Conservation (phyloP, 2,329 filamentous ascomycete genomes). For the Metarhizium sp. region DNA sequence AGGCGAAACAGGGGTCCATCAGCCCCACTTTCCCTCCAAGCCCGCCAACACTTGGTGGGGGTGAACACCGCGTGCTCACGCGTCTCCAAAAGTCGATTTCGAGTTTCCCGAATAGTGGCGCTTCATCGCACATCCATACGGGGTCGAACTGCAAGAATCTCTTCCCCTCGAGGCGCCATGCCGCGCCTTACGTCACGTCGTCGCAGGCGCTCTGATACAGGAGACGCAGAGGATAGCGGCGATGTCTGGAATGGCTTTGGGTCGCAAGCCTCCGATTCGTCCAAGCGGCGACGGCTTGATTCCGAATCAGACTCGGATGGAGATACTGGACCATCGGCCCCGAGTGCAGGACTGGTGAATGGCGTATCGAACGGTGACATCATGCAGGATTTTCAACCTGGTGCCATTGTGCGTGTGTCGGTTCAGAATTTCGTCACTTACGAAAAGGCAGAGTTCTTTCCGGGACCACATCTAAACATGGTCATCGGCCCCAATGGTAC, state of each 20-base stretch:
- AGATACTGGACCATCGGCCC: conserved; percentile 5
- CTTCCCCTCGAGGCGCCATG: conserved; percentile 14
- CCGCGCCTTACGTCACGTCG: conserved; percentile 24
- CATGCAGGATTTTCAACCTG: conserved; percentile 49
- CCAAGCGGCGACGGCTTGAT: conserved; percentile 28
- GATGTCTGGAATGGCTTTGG: conserved; percentile 12
- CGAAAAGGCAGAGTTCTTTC: conserved; percentile 80
- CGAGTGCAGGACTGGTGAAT: conserved; percentile 9
- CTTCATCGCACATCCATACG: background rate
- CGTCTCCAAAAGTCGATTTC: background rate
- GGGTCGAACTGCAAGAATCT: background rate
- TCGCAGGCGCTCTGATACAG: conserved; percentile 32
- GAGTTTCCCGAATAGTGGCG: background rate
- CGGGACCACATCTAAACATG: conserved; percentile 93
- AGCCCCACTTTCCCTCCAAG: background rate
- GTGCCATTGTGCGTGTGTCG: conserved; percentile 80
- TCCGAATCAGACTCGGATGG: conserved; percentile 12
- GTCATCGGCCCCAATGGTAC: conserved; percentile 98
- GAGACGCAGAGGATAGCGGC: conserved; percentile 29
- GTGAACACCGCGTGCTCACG: conserved; percentile 1
- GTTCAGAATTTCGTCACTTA: conserved; percentile 93
- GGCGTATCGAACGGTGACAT: conserved; percentile 8
- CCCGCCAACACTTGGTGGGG: background rate
- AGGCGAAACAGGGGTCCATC: background rate
- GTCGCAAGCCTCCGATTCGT: conserved; percentile 17